These are phyloP conservation scores for Aristolochia californica DNA, from an alignment of 164 flowering plant species.

Conservation along the genomic window DNA sequence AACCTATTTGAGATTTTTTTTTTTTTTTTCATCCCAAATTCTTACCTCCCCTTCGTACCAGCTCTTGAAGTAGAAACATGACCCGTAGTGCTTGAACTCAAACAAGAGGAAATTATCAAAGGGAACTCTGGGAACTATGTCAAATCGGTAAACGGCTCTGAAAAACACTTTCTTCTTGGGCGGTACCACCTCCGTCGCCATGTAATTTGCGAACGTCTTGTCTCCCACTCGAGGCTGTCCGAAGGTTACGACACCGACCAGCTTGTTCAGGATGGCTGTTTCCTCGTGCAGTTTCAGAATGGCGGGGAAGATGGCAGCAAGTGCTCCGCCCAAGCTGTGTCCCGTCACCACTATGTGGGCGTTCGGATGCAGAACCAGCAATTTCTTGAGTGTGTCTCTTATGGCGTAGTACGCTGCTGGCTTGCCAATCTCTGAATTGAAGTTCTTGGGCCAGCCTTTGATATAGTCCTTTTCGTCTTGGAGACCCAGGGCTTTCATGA, in stretches of 20 bases:
- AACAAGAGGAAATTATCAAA: constrained; percentile 27
- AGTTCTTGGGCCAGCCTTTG: constrained; percentile 48
- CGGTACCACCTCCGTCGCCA: constrained; percentile 18
- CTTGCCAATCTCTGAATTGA: constrained; percentile 2
- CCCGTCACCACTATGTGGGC: constrained; percentile 48
- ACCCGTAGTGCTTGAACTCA: constrained; percentile 55
- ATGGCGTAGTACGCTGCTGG: constrained; percentile 42
- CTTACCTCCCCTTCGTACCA: constrained; percentile 41
- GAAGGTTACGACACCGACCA: constrained; percentile 43
- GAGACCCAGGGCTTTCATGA: constrained; percentile 64
- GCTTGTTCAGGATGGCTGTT: constrained; percentile 22
- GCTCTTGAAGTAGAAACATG: constrained; percentile 37
- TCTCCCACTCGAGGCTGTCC: constrained; percentile 75
- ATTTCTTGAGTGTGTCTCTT: constrained; percentile 23
- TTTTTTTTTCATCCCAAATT: too few relatives aligned
- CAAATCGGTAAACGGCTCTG: constrained; percentile 47
- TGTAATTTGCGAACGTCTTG: constrained; percentile 22
- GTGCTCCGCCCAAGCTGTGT: constrained; percentile 62
- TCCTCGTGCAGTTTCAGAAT: constrained; percentile 40
- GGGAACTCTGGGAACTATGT: constrained; percentile 54
- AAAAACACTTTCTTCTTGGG: constrained; percentile 12
- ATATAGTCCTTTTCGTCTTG: constrained; percentile 17
- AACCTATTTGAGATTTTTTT: too few relatives aligned
- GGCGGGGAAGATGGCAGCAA: constrained; percentile 45
- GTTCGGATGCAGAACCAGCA: constrained; percentile 14